A percentile compares a stretch with the other conserved stretches of the same genome.
These are phyloP conservation scores for Cupressus sempervirens DNA, from an alignment of 75 land plant species.

Conservation along the genomic window DNA sequence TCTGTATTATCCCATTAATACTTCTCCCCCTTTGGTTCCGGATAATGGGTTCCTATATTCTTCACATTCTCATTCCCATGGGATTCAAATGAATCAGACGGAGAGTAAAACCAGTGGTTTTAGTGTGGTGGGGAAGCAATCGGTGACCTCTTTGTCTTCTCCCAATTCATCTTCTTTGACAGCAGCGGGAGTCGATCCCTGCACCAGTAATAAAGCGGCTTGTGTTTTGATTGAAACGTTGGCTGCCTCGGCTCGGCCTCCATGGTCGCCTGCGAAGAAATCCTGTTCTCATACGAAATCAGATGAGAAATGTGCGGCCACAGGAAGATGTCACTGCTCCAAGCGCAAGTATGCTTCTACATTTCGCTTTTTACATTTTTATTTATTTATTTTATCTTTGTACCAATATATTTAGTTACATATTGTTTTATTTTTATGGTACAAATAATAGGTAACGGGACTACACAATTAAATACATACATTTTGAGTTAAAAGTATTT, in stretches of 20 bases:
- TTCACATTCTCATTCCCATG: neutral
- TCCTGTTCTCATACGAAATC: neutral
- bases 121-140: neutral
- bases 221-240: neutral
- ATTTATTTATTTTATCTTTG: neutral
- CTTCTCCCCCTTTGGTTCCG: neutral
- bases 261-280: constrained; percentile 18
- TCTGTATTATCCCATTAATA: neutral
- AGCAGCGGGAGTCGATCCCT: neutral
- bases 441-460: too few relatives aligned
- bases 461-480: too few relatives aligned
- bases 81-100: neutral
- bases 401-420: too few relatives aligned
- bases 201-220: neutral
- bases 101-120: neutral
- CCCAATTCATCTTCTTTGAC: constrained; percentile 9
- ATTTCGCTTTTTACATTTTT: too few relatives aligned
- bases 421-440: too few relatives aligned
- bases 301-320: constrained; percentile 6
- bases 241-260: neutral
- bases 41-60: neutral
- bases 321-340: constrained; percentile 77
- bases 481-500: too few relatives aligned
- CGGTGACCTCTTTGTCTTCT: constrained; percentile 20
- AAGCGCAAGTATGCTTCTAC: constrained; percentile 50